phyloP scores from a whole-genome alignment of 805 yeast genomes.

The Sugiyamaella boreocaroliniensis region DNA sequence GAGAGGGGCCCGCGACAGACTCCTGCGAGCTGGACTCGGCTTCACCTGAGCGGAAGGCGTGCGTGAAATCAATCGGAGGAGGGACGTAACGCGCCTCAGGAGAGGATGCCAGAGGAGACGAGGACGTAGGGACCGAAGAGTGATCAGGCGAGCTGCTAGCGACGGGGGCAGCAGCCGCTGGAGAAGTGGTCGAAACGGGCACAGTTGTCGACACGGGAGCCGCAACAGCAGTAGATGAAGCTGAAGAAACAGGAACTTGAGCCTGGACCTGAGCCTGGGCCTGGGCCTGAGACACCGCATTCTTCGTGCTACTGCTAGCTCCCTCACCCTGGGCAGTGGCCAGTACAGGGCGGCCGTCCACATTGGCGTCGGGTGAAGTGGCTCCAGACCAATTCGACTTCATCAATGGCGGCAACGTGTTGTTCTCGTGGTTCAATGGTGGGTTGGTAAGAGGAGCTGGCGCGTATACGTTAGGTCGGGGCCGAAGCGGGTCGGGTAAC shows the following conservation, averaged over 20 bases:
- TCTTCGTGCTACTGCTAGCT: too few relatives aligned
- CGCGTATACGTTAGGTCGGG: background rate
- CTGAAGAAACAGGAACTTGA: background rate
- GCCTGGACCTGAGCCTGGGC: background rate
- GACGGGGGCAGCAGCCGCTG: background rate
- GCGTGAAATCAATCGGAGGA: conserved; percentile 38
- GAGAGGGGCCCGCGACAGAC: background rate
- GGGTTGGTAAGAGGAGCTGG: background rate
- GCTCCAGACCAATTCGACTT: background rate
- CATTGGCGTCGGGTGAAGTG: background rate
- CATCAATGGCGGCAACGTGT: background rate
- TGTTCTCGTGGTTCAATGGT: background rate
- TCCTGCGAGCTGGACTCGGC: background rate
- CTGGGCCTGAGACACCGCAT: background rate
- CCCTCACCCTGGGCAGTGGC: too few relatives aligned
- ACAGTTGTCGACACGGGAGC: background rate
- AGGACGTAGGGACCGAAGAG: background rate
- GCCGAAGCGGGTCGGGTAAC: background rate
- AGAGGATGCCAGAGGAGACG: background rate
- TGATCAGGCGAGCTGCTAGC: background rate
- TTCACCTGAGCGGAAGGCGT: conserved; percentile 25
- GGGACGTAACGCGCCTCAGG: conserved; percentile 23
- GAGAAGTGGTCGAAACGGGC: background rate
- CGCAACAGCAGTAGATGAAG: background rate
- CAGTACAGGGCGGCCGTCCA: too few relatives aligned